Conservation (phyloP, 1,139 yeast species). For the Yamadazyma pseudoaaseri region DNA sequence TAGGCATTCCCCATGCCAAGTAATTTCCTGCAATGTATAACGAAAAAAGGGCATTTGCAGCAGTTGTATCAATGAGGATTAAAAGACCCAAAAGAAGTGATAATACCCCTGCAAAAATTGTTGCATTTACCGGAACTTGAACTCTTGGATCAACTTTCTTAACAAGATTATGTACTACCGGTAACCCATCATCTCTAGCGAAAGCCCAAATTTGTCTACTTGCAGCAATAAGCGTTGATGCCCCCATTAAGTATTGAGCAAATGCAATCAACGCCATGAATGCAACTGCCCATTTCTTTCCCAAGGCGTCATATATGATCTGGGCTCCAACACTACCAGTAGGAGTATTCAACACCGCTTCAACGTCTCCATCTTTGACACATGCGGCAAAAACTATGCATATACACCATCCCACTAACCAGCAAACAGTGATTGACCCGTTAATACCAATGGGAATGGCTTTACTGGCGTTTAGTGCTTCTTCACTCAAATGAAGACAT, state of each 20-base stretch:
- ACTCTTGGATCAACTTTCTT: slow-evolving; percentile 52
- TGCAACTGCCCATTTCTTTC: slow-evolving; percentile 68
- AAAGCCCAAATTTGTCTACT: slow-evolving; percentile 41
- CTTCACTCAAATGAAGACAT: slow-evolving; percentile 73
- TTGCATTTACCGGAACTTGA: slow-evolving; percentile 60
- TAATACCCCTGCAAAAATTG: slow-evolving; percentile 48
- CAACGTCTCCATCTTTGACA: slow-evolving; percentile 49
- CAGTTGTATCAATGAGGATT: slow-evolving; percentile 57
- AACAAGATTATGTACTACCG: slow-evolving; percentile 41
- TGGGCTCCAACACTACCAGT: slow-evolving; percentile 66
- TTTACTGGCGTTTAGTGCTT: slow-evolving; percentile 61
- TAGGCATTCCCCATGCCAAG: slow-evolving; percentile 43
- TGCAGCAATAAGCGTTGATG: slow-evolving; percentile 32
- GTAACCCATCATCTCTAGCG: slow-evolving; percentile 44
- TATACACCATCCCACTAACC: slow-evolving; percentile 60
- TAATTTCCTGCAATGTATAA: slow-evolving; percentile 48
- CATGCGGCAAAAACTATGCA: slow-evolving; percentile 56
- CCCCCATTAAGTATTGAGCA: slow-evolving; percentile 68
- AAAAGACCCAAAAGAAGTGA: slow-evolving; percentile 55
- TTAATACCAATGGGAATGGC: slow-evolving; percentile 67
- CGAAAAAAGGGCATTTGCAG: slow-evolving; percentile 54
- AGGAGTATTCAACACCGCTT: slow-evolving; percentile 37
- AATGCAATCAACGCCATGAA: slow-evolving; percentile 59
- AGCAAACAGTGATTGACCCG: slow-evolving; percentile 52
- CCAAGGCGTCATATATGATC: slow-evolving; percentile 61